These are phyloP conservation scores for Agastache rugosa DNA, from an alignment of 257 asterid genomes.

Conservation along the genomic window DNA sequence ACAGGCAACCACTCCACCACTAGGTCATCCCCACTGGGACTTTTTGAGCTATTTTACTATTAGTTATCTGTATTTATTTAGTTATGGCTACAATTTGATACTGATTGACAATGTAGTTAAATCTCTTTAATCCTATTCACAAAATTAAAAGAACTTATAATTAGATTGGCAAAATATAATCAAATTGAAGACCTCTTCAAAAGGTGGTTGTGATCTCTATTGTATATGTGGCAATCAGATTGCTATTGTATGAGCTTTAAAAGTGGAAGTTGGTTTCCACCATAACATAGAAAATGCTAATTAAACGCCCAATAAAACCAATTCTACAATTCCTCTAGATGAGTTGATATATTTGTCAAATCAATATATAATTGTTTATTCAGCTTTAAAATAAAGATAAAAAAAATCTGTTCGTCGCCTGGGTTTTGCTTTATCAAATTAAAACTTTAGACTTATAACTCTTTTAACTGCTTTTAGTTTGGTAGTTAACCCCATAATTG, in stretches of 20 bases:
- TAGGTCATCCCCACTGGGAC: no score
- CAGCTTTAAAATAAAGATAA: no score
- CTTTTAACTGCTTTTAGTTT: slow-evolving; percentile 31
- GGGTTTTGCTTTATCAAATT: background rate
- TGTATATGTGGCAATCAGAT: background rate
- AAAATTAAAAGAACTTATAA: background rate
- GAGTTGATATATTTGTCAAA: no score
- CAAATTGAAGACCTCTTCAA: background rate
- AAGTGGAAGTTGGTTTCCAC: background rate
- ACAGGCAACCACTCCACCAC: no score
- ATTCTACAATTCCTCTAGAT: no score
- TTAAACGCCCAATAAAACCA: no score
- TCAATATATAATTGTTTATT: no score
- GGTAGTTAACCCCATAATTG: slow-evolving; percentile 46
- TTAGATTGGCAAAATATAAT: background rate
- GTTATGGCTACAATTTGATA: background rate
- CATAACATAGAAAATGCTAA: no score
- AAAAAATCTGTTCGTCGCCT: no score
- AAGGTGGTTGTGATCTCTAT: no score
- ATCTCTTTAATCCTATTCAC: background rate
- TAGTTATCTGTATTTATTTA: background rate
- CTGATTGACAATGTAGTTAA: background rate
- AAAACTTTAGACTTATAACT: background rate
- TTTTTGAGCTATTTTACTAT: background rate
- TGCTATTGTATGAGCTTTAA: background rate